phyloP scores from a whole-genome alignment of 495 filamentous ascomycete species.

The Pyrenula aspistea region DNA sequence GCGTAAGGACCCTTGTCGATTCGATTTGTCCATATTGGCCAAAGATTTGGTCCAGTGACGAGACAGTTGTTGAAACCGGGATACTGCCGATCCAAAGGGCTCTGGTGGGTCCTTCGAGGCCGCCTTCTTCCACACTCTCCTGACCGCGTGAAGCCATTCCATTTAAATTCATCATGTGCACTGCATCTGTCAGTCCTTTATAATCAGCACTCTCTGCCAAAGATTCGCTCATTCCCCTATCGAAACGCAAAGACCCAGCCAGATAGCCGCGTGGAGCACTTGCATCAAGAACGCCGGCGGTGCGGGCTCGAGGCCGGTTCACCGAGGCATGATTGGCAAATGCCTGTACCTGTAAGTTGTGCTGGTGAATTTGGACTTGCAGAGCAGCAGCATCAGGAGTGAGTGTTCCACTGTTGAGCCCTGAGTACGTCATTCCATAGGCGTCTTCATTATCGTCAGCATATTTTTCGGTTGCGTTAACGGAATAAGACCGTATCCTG shows the following conservation, averaged over 20 bases:
- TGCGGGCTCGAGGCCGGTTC: constrained; percentile 76
- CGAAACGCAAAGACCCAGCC: constrained; percentile 65
- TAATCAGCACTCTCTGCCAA: constrained; percentile 63
- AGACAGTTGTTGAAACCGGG: constrained; percentile 91
- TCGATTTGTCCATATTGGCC: constrained; percentile 80
- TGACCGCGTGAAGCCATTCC: constrained; percentile 37
- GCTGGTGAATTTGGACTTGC: constrained; percentile 81
- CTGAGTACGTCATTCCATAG: constrained; percentile 42
- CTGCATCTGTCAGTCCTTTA: constrained; percentile 58
- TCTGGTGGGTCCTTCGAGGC: constrained; percentile 79
- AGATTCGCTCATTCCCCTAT: constrained; percentile 69
- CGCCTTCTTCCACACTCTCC: constrained; percentile 59
- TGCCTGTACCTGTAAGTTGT: constrained; percentile 87
- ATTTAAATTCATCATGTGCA: constrained; percentile 67
- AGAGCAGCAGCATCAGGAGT: constrained; percentile 58
- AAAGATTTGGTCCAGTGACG: constrained; percentile 87
- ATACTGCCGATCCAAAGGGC: constrained; percentile 97
- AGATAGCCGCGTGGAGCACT: constrained; percentile 68
- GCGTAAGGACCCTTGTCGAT: constrained; percentile 85
- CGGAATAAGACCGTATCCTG: constrained; percentile 90
- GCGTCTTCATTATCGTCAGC: constrained; percentile 87
- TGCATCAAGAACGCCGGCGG: constrained; percentile 81
- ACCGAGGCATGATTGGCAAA: constrained; percentile 73
- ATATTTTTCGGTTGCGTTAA: constrained; percentile 97
- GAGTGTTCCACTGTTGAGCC: constrained; percentile 54